Conservation (phyloP, 306 rosid species). For the Cucurbita pepo region DNA sequence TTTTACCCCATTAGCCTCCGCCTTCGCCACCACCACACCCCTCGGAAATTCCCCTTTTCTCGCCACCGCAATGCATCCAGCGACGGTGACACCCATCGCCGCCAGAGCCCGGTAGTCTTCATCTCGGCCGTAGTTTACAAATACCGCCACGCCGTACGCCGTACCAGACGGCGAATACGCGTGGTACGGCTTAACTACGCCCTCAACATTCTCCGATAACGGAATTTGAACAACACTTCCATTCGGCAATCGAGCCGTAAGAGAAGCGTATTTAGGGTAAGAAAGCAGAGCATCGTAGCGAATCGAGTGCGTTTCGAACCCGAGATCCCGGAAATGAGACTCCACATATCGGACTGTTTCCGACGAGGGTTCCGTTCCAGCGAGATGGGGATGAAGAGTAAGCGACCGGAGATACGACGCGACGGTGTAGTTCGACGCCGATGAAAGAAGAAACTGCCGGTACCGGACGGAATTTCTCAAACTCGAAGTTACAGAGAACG, state of each 20-base stretch:
- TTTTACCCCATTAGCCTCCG: slow-evolving; percentile 52
- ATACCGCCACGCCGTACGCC: slow-evolving; percentile 35
- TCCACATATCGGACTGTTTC: slow-evolving; percentile 27
- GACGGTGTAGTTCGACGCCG: slow-evolving; percentile 48
- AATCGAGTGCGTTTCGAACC: slow-evolving; percentile 31
- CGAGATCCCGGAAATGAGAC: slow-evolving; percentile 31
- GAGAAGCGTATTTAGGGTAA: slow-evolving; percentile 49
- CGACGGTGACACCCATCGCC: slow-evolving; percentile 34
- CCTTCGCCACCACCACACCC: slow-evolving; percentile 43
- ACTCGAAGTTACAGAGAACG: neutral
- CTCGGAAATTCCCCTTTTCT: slow-evolving; percentile 45
- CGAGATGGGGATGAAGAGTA: slow-evolving; percentile 78
- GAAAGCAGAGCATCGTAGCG: slow-evolving; percentile 51
- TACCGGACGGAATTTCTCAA: slow-evolving; percentile 12
- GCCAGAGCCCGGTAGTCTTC: slow-evolving; percentile 43
- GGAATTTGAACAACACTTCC: slow-evolving; percentile 17
- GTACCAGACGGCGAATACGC: slow-evolving; percentile 91
- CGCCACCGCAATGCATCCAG: slow-evolving; percentile 58
- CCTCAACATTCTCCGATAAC: slow-evolving; percentile 16
- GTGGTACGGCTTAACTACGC: slow-evolving; percentile 54
- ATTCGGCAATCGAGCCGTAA: slow-evolving; percentile 36
- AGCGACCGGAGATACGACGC: slow-evolving; percentile 64
- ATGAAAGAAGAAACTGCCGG: slow-evolving; percentile 41
- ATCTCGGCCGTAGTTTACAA: slow-evolving; percentile 57
- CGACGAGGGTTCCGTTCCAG: slow-evolving; percentile 54